Evolutionary conservation across 441 rosid genomes (phyloP), one percentile per base, ranked within the genome.

Genomic region (Gossypium gossypioides): DNA sequence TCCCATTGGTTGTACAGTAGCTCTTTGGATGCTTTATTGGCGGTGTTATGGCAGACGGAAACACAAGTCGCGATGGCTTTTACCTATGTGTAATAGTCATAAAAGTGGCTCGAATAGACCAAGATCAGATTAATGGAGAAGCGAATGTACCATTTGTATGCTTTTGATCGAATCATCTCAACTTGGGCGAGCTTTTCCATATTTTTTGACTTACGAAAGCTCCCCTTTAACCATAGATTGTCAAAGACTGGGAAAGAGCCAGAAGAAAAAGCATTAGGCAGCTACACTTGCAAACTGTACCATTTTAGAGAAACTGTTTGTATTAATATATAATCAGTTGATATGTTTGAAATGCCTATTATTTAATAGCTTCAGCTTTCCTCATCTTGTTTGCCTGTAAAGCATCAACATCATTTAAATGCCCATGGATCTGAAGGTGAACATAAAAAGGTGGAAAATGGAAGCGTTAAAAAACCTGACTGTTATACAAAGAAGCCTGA

Each of bases 31-130:
- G 70, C 76, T 92, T 59, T 92, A 92, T 75, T 89, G 93, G 88
- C 92, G 96, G 78, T 95, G 97, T 79, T 86, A 76, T 40, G 92
- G 98, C 63, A 84, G 76, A 82, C 85, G 95, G 77, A 95, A 87
- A 80, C 87, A 86, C 1, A 89, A 96, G 25, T 79, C 89, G 0
- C 83, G 76, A 15, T 86, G 93, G 86, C 78, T 91, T 60, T 87
- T 95, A 77, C 99, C 99, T 0, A 48, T 92, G 57, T 91, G 89
- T 80, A 87, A 77, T 71, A 87, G 63, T 63, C 85, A 79, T 25
- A 89, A 79, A 78, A 84, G 81, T 61, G 83, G 89, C 48, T 64
- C 90, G 42, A 83, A 73, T 44, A 83, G 97, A 78, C 88, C 84
- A 7, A 91, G 99, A 83, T 81, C 99, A 32, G 99, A 95, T 72